Evolutionary conservation across 768 basidiomycete species (phyloP).

Genomic region (Hemileccinum rubropunctum): DNA sequence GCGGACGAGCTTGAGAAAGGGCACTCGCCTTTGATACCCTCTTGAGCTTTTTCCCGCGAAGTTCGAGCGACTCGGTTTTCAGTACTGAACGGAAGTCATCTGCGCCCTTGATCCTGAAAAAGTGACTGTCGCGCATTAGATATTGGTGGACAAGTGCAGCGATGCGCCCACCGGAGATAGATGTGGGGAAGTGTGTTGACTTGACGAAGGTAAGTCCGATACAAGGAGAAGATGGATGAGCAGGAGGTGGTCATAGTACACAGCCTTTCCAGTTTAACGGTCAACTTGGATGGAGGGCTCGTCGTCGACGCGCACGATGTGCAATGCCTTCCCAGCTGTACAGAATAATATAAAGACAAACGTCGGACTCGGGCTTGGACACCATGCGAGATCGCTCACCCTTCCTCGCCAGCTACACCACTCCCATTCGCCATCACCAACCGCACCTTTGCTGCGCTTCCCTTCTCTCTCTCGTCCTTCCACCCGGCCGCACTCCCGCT

Average conservation of each 20-base stretch:
- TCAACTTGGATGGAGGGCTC: slow-evolving; percentile 16
- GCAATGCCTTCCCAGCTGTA: neutral
- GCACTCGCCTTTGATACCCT: slow-evolving; percentile 48
- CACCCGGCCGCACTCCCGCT: neutral
- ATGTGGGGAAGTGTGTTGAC: slow-evolving; percentile 41
- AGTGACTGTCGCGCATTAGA: slow-evolving; percentile 43
- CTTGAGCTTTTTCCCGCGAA: slow-evolving; percentile 43
- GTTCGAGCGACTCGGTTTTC: slow-evolving; percentile 27
- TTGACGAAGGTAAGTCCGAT: slow-evolving; percentile 42
- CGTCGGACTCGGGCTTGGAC: too few relatives aligned
- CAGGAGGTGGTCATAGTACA: neutral
- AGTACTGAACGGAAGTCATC: slow-evolving; percentile 57
- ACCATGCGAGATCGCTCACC: slow-evolving; percentile 5
- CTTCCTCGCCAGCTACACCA: slow-evolving; percentile 16
- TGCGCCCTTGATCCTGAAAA: slow-evolving; percentile 57
- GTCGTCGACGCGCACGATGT: slow-evolving; percentile 11
- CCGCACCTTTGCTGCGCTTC: slow-evolving; percentile 18
- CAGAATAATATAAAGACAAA: too few relatives aligned
- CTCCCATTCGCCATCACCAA: slow-evolving; percentile 4
- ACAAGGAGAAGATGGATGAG: slow-evolving; percentile 28
- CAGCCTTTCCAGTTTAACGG: too few relatives aligned
- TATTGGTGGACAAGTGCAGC: neutral
- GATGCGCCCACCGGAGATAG: slow-evolving; percentile 42
- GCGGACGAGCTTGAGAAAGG: neutral
- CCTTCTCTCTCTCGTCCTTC: neutral